Evolutionary conservation across 1,139 yeast genomes (phyloP).

Genomic region (Geotrichum aggregatum): DNA sequence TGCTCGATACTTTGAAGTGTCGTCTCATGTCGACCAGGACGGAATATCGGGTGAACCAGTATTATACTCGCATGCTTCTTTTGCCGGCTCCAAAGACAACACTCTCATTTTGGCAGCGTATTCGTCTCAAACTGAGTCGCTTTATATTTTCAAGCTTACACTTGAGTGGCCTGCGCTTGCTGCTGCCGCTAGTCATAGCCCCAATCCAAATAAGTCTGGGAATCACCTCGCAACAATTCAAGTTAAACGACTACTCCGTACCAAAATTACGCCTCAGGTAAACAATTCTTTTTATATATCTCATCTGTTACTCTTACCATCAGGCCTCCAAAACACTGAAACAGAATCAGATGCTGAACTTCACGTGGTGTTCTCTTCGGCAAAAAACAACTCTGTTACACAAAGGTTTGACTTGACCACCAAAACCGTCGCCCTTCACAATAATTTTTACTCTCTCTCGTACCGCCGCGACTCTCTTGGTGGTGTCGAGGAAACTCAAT

Average conservation of each 20-base stretch:
- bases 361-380: constrained; percentile 35
- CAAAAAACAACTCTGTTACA: constrained; percentile 23
- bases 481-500: constrained; percentile 12
- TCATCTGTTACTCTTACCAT: constrained; percentile 33
- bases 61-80: constrained; percentile 47
- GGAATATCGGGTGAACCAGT: constrained; percentile 20
- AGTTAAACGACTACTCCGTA: constrained; percentile 16
- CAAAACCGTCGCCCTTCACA: constrained; percentile 36
- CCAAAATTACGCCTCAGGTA: constrained; percentile 17
- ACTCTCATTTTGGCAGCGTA: constrained; percentile 49
- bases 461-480: constrained; percentile 22
- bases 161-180: constrained; percentile 56
- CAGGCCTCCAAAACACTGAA: constrained; percentile 29
- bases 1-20: constrained; percentile 33
- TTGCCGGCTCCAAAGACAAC: constrained; percentile 56
- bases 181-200: constrained; percentile 15
- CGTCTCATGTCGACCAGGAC: constrained; percentile 27
- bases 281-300: constrained; percentile 26
- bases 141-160: constrained; percentile 47
- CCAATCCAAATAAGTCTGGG: constrained; percentile 11
- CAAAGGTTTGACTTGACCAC: constrained; percentile 30
- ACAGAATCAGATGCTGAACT: constrained; percentile 42
- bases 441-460: constrained; percentile 31
- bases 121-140: constrained; percentile 41
- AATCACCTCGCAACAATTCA: constrained; percentile 18